These are phyloP conservation scores for Secale cereale DNA, from an alignment of 176 grass and related monocot species.

Conservation along the genomic window DNA sequence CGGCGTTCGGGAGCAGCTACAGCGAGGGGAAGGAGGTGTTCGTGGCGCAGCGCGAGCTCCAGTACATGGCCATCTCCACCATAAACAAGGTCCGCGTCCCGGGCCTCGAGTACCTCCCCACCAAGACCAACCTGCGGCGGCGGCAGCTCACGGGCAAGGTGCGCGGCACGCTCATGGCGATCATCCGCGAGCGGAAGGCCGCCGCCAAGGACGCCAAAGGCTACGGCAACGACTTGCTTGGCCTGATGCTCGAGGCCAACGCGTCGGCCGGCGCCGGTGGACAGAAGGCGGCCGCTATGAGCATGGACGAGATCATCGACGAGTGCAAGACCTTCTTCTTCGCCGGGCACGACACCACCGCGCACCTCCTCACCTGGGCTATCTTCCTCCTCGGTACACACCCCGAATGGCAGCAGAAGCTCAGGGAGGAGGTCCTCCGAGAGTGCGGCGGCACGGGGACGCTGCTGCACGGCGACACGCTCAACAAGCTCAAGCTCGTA, in stretches of 20 bases:
- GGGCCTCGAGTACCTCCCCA: slow-evolving; percentile 30
- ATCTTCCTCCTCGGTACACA: slow-evolving; percentile 53
- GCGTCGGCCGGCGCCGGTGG: not conserved
- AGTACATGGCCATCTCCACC: slow-evolving; percentile 33
- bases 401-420: slow-evolving; percentile 45
- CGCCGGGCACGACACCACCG: slow-evolving; percentile 53
- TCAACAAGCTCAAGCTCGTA: slow-evolving; percentile 55
- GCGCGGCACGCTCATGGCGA: slow-evolving; percentile 32
- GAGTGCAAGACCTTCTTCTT: slow-evolving; percentile 82
- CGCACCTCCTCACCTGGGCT: slow-evolving; percentile 46
- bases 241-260: slow-evolving; percentile 56
- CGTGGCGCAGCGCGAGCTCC: slow-evolving; percentile 51
- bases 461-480: slow-evolving; percentile 18
- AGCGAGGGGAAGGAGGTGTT: slow-evolving; percentile 66
- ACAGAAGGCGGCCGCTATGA: not conserved
- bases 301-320: slow-evolving; percentile 54
- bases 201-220: not conserved
- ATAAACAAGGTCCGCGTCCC: slow-evolving; percentile 11
- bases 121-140: slow-evolving; percentile 28
- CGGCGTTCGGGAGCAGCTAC: slow-evolving; percentile 68
- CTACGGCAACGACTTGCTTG: slow-evolving; percentile 53
- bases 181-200: slow-evolving; percentile 31
- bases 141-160: slow-evolving; percentile 37
- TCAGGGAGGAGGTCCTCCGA: slow-evolving; percentile 46
- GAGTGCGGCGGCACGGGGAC: slow-evolving; percentile 20